Evolutionary conservation across 1,139 yeast genomes (phyloP).

Genomic region (Candida tunisiensis): DNA sequence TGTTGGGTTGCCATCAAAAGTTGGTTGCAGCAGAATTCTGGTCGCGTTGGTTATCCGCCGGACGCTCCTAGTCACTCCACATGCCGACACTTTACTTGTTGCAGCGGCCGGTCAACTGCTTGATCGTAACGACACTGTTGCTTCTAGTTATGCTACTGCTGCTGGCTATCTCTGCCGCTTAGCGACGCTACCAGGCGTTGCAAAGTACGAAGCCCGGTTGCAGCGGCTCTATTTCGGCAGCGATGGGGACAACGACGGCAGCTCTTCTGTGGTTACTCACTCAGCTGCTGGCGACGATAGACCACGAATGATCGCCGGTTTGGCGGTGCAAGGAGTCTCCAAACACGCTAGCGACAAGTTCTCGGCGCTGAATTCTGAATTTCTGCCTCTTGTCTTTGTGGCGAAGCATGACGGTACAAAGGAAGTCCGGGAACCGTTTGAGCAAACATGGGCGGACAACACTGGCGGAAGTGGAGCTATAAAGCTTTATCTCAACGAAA

Average conservation of each 20-base stretch:
- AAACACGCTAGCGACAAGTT: conserved; percentile 59
- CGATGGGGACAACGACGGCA: conserved; percentile 30
- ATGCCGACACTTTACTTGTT: conserved; percentile 45
- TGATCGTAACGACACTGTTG: conserved; percentile 58
- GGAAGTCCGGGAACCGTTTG: conserved; percentile 32
- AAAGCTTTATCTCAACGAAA: conserved; percentile 57
- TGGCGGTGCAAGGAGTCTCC: conserved; percentile 51
- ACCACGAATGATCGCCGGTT: conserved; percentile 40
- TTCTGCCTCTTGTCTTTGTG: conserved; percentile 64
- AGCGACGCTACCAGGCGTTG: conserved; percentile 35
- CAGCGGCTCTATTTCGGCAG: conserved; percentile 44
- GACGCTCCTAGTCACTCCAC: conserved; percentile 34
- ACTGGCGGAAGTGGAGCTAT: conserved; percentile 61
- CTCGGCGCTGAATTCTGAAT: conserved; percentile 40
- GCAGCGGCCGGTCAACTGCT: conserved; percentile 41
- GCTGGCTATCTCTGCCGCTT: conserved; percentile 66
- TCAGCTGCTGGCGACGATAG: too few species aligned
- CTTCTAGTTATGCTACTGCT: conserved; percentile 63
- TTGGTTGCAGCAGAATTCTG: conserved; percentile 67
- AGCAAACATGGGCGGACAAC: conserved; percentile 64
- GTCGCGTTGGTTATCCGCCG: conserved; percentile 38
- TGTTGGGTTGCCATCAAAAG: conserved; percentile 84
- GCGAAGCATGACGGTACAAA: conserved; percentile 53
- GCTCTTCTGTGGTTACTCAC: too few species aligned
- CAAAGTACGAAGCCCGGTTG: conserved; percentile 36